Evolutionary conservation across 176 grass and related monocot species (phyloP), one percentile per base, ranked within the genome.

Genomic region (Coix lacrymajobi): DNA sequence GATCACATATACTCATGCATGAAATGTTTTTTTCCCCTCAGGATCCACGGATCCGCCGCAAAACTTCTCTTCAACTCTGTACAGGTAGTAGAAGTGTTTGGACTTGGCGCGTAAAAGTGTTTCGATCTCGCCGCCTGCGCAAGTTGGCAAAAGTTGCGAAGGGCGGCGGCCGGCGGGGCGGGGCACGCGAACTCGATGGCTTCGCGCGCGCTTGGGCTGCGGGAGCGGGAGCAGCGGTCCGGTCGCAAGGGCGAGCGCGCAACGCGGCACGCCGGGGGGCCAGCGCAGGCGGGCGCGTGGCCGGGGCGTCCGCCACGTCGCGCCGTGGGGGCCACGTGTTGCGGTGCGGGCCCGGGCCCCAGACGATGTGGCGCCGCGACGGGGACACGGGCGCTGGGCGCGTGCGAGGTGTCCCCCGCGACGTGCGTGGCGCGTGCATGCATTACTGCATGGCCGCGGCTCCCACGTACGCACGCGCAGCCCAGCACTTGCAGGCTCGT

Each of bases 301-400:
- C 66, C 20, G 30, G 5, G 2, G 14, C 39, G 4, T 0, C 2
- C 30, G 54, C 87, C 82, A 89, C 87, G 87, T 89, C 22, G 77
- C 82, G 69, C 9, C 0, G 77, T 64, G 77, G 87, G 83, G 82
- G 82, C 83, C 83, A 85, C 88, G 88, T 89, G 82, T 85, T 43
- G 7, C 44, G 10, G 12, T 0, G 40, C 62, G 31, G 87, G 81
- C 25, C 86, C 86, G 75, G 76, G 14, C 0, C 57, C 56, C 43
- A 31, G 69, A 54, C 63, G 77, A 85, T 72, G 87, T 81, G 87
- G 87, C 81, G 75, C 4, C 22, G 4, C 6, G n/a, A 7, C 64
- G 64, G 32, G 28, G 29, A 31, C 51, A 54, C 51, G 65, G 20
- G 66, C 75, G 15, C 26, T 5, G 19, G 16, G 38, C 60, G 64